Evolutionary conservation across 2,329 filamentous ascomycete genomes (phyloP), one percentile per base, ranked within the genome.

Genomic region (Pseudogymnoascus sp.): DNA sequence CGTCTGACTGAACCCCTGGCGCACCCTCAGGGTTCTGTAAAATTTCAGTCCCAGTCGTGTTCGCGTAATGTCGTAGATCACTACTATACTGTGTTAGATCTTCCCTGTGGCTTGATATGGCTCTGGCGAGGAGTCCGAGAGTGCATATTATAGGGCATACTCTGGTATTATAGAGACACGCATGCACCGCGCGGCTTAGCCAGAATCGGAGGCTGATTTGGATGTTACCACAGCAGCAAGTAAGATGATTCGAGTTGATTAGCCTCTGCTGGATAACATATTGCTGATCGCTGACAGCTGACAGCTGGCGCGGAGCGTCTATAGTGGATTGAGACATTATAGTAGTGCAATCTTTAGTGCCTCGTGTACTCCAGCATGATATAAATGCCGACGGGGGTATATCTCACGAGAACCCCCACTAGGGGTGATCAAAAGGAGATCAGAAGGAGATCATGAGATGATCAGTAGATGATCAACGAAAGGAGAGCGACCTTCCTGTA

Each of bases 111-210:
- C 48, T 33, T 33, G 9, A 21, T 21, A 13, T 55, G 33, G 27
- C 48, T 33, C 27, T 17, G 29, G 44, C 8, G 27, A 31, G 13
- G 27, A 51, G 48, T 33, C 29, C 44, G 29, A 33, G 48, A 3
- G 29, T 33, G 48, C 48, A 55, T 55, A 55, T 17, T 55, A 55
- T 55, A 33, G 48, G 48, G n/a, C 29, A 33, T 55, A 33, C n/a
- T 10, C 15, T 33, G 48, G 42, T 51, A 31, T 51, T 55, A 55
- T 55, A 33, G 12, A 33, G 27, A n/a, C 29, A 31, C 25, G 27
- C n/a, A 55, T 2, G 27, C 44, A 33, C 44, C 27, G 21, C 27
- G 7, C 44, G 9, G 5, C n/a, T 55, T 55, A 55, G 44, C 44
- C 48, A 10, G 48, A 55, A 55, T 55, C 27, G 27, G 15, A 55